Percentiles rank a stretch among this genome's conserved stretches.
phyloP scores from a whole-genome alignment of 805 yeast species.

The Starmerella vaccinii region DNA sequence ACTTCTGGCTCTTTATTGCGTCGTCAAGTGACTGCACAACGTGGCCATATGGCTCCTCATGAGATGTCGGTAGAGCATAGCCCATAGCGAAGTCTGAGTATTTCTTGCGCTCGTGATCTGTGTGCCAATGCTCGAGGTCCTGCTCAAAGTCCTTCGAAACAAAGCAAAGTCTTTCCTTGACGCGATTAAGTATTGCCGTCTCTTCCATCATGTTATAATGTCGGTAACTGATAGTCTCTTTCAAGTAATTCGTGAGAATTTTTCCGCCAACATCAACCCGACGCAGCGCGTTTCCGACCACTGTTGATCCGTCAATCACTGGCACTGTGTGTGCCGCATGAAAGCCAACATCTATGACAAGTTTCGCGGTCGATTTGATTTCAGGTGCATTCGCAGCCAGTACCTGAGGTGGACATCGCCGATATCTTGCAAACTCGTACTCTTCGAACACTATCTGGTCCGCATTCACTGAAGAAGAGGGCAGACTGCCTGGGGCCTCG shows the following conservation, averaged over 20 bases:
- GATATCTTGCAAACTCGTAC: slow-evolving; percentile 64
- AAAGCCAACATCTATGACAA: slow-evolving; percentile 83
- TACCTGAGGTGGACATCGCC: slow-evolving; percentile 42
- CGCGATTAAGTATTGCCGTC: slow-evolving; percentile 67
- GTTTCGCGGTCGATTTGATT: slow-evolving; percentile 43
- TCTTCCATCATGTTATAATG: slow-evolving; percentile 93
- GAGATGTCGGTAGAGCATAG: slow-evolving; percentile 57
- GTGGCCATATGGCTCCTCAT: slow-evolving; percentile 43
- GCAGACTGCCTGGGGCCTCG: slow-evolving; percentile 73
- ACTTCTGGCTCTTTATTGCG: slow-evolving; percentile 17
- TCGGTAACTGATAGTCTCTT: slow-evolving; percentile 78
- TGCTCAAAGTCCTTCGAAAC: slow-evolving; percentile 50
- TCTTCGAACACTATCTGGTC: slow-evolving; percentile 94
- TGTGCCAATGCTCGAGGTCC: slow-evolving; percentile 37
- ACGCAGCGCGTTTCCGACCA: slow-evolving; percentile 68
- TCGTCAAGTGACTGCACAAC: slow-evolving; percentile 34
- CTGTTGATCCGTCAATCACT: slow-evolving; percentile 66
- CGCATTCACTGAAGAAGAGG: slow-evolving; percentile 68
- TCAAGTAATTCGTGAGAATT: slow-evolving; percentile 65
- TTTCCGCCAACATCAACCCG: slow-evolving; percentile 83
- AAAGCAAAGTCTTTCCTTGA: slow-evolving; percentile 69
- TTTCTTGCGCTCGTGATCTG: slow-evolving; percentile 14
- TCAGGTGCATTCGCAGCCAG: slow-evolving; percentile 21
- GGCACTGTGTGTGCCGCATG: slow-evolving; percentile 83
- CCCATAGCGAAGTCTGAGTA: slow-evolving; percentile 39